Conservation (phyloP, 371 early-diverging fungal species). For the Coemansia sp. region DNA sequence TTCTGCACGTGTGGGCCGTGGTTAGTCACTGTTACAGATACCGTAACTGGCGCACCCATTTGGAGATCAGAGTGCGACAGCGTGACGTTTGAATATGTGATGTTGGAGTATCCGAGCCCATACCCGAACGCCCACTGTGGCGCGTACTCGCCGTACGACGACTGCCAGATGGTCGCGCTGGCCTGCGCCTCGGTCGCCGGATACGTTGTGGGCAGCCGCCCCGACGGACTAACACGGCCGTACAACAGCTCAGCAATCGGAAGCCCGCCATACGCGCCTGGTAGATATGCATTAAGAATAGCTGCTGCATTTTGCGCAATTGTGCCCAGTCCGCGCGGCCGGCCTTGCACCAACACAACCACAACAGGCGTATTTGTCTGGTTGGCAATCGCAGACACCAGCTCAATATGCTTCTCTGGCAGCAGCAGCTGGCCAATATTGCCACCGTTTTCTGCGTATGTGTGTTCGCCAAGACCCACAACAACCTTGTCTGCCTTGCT, state of each 20-base stretch:
- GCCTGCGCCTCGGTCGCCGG: conserved; percentile 55
- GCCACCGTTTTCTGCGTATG: conserved; percentile 51
- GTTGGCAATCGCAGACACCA: conserved; percentile 42
- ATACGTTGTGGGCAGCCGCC: conserved; percentile 58
- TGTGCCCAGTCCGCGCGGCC: conserved; percentile 58
- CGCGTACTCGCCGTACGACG: conserved; percentile 36
- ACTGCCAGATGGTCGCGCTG: conserved; percentile 39
- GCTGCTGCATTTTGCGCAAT: conserved; percentile 53
- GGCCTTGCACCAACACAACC: conserved; percentile 61
- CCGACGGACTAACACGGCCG: conserved; percentile 57
- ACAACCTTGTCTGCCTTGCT: conserved; percentile 42
- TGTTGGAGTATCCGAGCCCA: conserved; percentile 61
- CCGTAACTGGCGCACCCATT: conserved; percentile 33
- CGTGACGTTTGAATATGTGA: conserved; percentile 54
- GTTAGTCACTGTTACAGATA: conserved; percentile 57
- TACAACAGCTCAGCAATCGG: conserved; percentile 58
- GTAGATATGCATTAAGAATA: conserved; percentile 61
- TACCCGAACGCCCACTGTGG: conserved; percentile 64
- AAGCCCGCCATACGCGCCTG: conserved; percentile 64
- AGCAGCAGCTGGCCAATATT: conserved; percentile 58
- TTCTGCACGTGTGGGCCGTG: conserved; percentile 55
- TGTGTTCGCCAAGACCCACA: conserved; percentile 43
- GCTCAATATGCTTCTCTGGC: conserved; percentile 56
- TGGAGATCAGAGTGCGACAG: conserved; percentile 26
- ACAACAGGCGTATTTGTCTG: conserved; percentile 52